Evolutionary conservation across 352 stramenopile species (phyloP).

Genomic region (Pythium periplocum): DNA sequence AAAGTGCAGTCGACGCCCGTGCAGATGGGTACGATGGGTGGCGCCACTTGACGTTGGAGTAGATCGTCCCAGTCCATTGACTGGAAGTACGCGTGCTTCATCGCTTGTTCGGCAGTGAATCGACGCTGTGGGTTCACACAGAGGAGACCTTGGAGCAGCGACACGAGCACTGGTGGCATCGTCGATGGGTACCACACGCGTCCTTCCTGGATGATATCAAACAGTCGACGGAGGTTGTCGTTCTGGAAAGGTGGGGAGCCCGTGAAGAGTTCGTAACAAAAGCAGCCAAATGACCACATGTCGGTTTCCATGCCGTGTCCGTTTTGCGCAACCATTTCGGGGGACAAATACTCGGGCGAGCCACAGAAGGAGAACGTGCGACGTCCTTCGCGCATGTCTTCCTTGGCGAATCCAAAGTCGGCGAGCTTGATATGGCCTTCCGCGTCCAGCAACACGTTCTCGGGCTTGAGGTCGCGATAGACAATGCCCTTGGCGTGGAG

Average conservation of each 20-base stretch:
- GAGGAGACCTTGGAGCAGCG: slow-evolving; percentile 49
- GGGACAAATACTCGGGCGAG: slow-evolving; percentile 79
- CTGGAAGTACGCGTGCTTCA: slow-evolving; percentile 74
- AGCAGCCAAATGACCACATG: slow-evolving; percentile 87
- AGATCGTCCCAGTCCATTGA: slow-evolving; percentile 64
- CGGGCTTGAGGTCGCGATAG: slow-evolving; percentile 75
- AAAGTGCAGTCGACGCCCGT: slow-evolving; percentile 54
- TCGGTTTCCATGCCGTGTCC: slow-evolving; percentile 76
- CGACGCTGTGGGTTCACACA: slow-evolving; percentile 37
- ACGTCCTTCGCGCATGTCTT: slow-evolving; percentile 43
- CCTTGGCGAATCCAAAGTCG: slow-evolving; percentile 82
- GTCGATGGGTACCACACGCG: slow-evolving; percentile 66
- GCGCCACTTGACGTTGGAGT: slow-evolving; percentile 48
- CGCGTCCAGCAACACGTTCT: slow-evolving; percentile 73
- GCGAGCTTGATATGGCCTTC: slow-evolving; percentile 76
- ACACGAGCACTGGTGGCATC: slow-evolving; percentile 35
- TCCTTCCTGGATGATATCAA: slow-evolving; percentile 51
- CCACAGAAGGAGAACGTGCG: slow-evolving; percentile 81
- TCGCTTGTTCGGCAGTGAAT: slow-evolving; percentile 56
- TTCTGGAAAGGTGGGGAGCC: slow-evolving; percentile 69
- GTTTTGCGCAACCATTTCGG: slow-evolving; percentile 75
- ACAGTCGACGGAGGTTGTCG: slow-evolving; percentile 55
- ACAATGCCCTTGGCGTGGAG: slow-evolving; percentile 41
- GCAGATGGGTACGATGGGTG: slow-evolving; percentile 61
- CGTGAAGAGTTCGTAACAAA: slow-evolving; percentile 75